Conservation (phyloP, 306 rosid genomes). For the Begonia peltatifolia region DNA sequence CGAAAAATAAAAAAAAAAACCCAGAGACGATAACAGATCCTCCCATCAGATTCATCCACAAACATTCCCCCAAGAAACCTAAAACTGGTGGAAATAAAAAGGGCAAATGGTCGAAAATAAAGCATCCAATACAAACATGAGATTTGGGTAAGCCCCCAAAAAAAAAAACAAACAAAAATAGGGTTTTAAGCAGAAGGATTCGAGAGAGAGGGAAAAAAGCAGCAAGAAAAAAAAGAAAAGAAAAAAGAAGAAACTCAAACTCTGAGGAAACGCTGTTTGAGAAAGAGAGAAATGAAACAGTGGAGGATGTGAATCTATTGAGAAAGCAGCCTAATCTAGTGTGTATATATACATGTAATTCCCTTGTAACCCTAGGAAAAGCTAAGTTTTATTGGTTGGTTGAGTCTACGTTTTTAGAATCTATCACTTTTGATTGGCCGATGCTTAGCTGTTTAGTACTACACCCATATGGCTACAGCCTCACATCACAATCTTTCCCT, state of each 20-base stretch:
- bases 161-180: no score
- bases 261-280: not conserved
- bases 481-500: conserved; percentile 23
- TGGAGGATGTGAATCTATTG: conserved; percentile 22
- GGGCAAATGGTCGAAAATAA: no score
- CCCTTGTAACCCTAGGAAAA: not conserved
- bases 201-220: not conserved
- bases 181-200: not conserved
- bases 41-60: no score
- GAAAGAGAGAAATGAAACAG: conserved; percentile 11
- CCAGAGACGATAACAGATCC: no score
- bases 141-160: no score
- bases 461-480: conserved; percentile 6
- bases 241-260: not conserved
- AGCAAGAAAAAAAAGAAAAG: not conserved
- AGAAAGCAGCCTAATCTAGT: conserved; percentile 10
- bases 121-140: no score
- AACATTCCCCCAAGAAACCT: no score
- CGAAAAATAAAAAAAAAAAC: no score
- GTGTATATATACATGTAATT: conserved; percentile 8
- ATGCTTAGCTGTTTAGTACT: conserved; percentile 42
- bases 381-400: conserved; percentile 15
- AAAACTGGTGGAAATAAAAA: no score
- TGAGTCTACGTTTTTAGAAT: conserved; percentile 8
- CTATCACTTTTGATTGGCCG: conserved; percentile 30